phyloP scores from a whole-genome alignment of 371 early-diverging fungal genomes.

The Apophysomyces sp. region DNA sequence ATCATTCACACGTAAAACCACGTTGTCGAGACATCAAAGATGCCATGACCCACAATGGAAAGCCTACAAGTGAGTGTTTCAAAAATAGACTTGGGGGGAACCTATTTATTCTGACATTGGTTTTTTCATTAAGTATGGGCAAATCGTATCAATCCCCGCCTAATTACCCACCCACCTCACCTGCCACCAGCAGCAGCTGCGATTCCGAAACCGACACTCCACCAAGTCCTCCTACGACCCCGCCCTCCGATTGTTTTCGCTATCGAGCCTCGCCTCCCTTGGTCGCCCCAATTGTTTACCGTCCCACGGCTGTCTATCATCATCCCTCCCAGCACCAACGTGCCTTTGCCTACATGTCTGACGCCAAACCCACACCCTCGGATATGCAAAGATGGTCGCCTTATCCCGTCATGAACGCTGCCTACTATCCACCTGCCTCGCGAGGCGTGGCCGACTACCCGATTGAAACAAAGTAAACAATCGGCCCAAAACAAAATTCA shows the following conservation, averaged over 20 bases:
- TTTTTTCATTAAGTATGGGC: slow-evolving; percentile 5
- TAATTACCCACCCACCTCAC: slow-evolving; percentile 8
- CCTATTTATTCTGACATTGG: slow-evolving; percentile 2
- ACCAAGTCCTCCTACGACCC: slow-evolving; percentile 17
- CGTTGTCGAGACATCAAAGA: slow-evolving; percentile 60
- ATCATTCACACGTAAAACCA: slow-evolving; percentile 63
- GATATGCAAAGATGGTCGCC: background rate
- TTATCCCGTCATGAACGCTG: background rate
- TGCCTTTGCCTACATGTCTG: background rate
- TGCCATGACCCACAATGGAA: slow-evolving; percentile 31
- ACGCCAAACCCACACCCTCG: background rate
- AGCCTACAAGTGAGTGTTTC: slow-evolving; percentile 16
- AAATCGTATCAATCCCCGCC: slow-evolving; percentile 24
- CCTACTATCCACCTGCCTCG: background rate
- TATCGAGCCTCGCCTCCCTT: slow-evolving; percentile 15
- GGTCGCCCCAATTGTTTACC: slow-evolving; percentile 20
- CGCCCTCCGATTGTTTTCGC: slow-evolving; percentile 17
- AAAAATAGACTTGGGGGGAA: background rate
- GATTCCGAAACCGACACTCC: slow-evolving; percentile 41
- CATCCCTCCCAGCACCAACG: slow-evolving; percentile 5
- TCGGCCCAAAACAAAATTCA: background rate
- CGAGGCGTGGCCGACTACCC: slow-evolving; percentile 1
- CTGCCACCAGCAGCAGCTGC: slow-evolving; percentile 23
- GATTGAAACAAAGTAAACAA: background rate
- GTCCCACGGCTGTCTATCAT: slow-evolving; percentile 5